Evolutionary conservation across 345 rosid species (phyloP).

Genomic region (Geranium rotundifolium): DNA sequence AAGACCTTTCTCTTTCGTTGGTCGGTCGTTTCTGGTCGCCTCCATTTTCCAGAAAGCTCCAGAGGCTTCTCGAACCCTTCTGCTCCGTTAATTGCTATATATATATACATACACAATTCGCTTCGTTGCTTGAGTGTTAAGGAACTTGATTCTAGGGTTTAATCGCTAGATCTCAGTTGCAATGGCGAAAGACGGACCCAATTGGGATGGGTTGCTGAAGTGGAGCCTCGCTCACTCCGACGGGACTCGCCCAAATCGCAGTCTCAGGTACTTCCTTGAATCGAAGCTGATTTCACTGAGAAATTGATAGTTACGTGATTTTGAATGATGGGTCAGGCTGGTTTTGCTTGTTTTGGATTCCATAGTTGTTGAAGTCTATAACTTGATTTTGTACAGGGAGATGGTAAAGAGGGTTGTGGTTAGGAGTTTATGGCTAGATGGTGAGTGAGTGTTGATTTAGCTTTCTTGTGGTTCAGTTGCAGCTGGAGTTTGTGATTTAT

Average conservation of each 20-base stretch:
- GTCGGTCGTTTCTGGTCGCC: no score
- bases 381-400: neutral
- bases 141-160: neutral
- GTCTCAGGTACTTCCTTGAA: conserved; percentile 23
- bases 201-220: conserved; percentile 86
- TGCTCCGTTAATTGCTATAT: no score
- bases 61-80: no score
- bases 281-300: neutral
- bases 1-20: no score
- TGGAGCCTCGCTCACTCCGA: conserved; percentile 93
- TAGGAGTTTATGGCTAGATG: no score
- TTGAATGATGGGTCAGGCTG: neutral
- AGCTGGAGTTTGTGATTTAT: no score
- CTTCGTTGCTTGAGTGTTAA: neutral
- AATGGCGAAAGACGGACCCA: conserved; percentile 75
- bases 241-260: conserved; percentile 44
- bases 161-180: no score
- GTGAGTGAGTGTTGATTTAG: no score
- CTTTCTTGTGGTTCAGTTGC: no score
- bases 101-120: no score
- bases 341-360: neutral
- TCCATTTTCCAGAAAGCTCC: no score
- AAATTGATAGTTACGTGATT: conserved; percentile 15
- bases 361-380: neutral
- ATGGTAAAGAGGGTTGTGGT: neutral